phyloP scores from a whole-genome alignment of 768 basidiomycete genomes.

The Bullera alba region DNA sequence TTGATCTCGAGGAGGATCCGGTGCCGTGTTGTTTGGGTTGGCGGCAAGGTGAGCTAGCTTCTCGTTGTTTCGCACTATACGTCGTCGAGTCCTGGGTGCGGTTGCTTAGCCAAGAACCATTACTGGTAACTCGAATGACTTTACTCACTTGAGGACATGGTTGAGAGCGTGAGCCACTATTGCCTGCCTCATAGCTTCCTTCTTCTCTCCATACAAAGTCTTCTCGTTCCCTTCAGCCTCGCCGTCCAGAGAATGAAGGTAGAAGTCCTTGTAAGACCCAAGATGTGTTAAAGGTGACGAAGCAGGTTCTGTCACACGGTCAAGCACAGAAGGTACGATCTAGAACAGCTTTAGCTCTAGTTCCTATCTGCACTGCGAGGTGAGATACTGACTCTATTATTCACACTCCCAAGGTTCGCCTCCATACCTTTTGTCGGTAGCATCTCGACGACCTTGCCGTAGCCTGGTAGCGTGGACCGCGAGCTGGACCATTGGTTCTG shows the following conservation, averaged over 20 bases:
- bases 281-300: conserved; percentile 52
- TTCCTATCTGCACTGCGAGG: neutral
- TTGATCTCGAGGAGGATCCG: conserved; percentile 69
- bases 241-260: conserved; percentile 60
- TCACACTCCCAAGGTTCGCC: neutral
- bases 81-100: conserved; percentile 70
- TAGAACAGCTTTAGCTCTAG: conserved; percentile 1
- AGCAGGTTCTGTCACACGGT: conserved; percentile 52
- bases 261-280: conserved; percentile 66
- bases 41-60: conserved; percentile 73
- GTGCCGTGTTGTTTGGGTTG: conserved; percentile 50
- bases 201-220: conserved; percentile 45
- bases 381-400: neutral
- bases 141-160: conserved; percentile 74
- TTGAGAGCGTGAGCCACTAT: conserved; percentile 74
- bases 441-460: conserved; percentile 56
- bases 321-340: conserved; percentile 49
- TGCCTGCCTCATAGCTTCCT: conserved; percentile 60
- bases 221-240: conserved; percentile 48
- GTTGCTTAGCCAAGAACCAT: neutral
- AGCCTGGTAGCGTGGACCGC: conserved; percentile 53
- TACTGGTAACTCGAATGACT: neutral
- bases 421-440: conserved; percentile 28
- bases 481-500: conserved; percentile 55
- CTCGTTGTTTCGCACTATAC: conserved; percentile 88